Evolutionary conservation across 306 rosid species (phyloP).

Genomic region (Pterocarpus macrocarpus): DNA sequence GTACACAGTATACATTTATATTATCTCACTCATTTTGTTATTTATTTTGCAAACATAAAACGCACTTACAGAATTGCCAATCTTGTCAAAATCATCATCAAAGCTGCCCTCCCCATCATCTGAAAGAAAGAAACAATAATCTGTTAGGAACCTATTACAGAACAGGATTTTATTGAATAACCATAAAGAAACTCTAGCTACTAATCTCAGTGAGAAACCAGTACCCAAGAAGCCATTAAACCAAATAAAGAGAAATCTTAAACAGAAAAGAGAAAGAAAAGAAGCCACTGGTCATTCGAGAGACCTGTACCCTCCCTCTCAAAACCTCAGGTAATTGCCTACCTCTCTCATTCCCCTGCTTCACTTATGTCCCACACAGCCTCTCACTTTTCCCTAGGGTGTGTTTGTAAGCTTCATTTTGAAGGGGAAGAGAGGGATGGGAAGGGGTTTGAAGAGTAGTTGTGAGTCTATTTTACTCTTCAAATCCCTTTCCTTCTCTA

Average conservation of each 20-base stretch:
- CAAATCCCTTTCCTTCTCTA: too few species aligned
- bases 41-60: conserved; percentile 16
- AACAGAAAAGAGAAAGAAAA: background rate
- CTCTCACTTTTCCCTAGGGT: background rate
- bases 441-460: too few species aligned
- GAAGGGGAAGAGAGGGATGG: too few species aligned
- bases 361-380: background rate
- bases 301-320: background rate
- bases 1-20: conserved; percentile 9
- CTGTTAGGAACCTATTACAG: background rate
- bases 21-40: background rate
- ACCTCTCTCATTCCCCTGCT: background rate
- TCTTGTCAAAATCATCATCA: conserved; percentile 98
- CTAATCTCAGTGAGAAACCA: background rate
- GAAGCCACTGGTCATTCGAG: background rate
- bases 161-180: background rate
- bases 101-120: conserved; percentile 90
- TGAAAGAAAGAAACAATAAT: conserved; percentile 52
- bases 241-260: background rate
- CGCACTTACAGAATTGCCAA: conserved; percentile 83
- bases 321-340: background rate
- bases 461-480: too few species aligned
- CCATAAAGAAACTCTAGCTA: background rate
- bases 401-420: too few species aligned
- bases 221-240: background rate